phyloP scores from a whole-genome alignment of 2,329 filamentous ascomycete species.

The Talaromyces amestolkiae region DNA sequence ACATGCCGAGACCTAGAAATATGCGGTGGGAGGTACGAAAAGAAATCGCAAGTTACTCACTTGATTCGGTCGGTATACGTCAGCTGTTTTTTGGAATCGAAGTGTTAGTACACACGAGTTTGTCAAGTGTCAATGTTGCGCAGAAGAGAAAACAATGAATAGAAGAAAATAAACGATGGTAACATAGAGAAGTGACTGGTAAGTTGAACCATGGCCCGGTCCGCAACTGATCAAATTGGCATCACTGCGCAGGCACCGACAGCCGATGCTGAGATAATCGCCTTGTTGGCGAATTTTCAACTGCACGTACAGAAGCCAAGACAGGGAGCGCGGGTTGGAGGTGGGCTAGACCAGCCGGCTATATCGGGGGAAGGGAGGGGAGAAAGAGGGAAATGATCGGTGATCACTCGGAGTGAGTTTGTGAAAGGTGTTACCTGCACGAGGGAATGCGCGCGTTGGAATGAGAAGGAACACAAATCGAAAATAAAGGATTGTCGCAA shows the following conservation, averaged over 20 bases:
- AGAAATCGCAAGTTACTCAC: conserved; percentile 36
- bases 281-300: conserved; percentile 20
- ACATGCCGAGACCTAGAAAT: not conserved
- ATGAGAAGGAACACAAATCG: conserved; percentile 14
- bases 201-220: not conserved
- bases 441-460: not conserved
- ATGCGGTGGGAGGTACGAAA: not conserved
- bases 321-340: conserved; percentile 28
- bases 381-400: conserved; percentile 1
- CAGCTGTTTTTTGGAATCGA: conserved; percentile 35
- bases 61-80: conserved; percentile 49
- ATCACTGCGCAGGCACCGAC: conserved; percentile 8
- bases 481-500: conserved; percentile 10
- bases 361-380: conserved; percentile 6
- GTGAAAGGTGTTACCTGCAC: conserved; percentile 16
- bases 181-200: not conserved
- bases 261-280: conserved; percentile 8
- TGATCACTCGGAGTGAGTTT: conserved; percentile 12
- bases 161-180: not conserved
- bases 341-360: conserved; percentile 21
- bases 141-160: not conserved
- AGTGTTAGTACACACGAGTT: conserved; percentile 22
- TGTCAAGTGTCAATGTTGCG: not conserved
- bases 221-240: not conserved
- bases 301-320: conserved; percentile 22